Evolutionary conservation across 371 early-diverging fungal genomes (phyloP), one percentile per base, ranked within the genome.

Genomic region (Apophysomyces trapeziformis): DNA sequence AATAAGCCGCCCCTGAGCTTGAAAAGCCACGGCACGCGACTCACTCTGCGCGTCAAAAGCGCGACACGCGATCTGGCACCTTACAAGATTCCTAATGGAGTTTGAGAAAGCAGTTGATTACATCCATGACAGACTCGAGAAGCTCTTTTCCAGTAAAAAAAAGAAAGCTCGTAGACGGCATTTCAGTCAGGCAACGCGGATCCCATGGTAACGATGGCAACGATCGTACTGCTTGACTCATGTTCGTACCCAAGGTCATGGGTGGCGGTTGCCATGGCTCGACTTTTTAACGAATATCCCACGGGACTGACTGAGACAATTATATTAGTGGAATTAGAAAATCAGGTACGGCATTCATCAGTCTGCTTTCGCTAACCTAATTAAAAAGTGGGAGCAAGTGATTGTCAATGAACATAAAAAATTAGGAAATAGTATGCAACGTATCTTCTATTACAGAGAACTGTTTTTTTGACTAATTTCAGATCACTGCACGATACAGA

Each of bases 231-330:
- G 47, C 16, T 45, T 26, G n/a, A 13, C 32, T 37, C 16, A 62
- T n/a, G 18, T 26, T 39, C 11, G 32, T 7, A 3, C 26, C 1
- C 26, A 38, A 71, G 71, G 71, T 67, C 64, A n/a, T 71, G 71
- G 71, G 67, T 71, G 26, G 71, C 71, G 32, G 61, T 67, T 14
- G 21, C 61, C 14, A 41, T 71, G 16, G 71, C 71, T 1, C 56
- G 45, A 14, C 58, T 66, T n/a, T 56, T 67, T n/a, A 38, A 18
- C n/a, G 61, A 64, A 14, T 67, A 71, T 46, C 58, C 71, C 14
- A 56, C 64, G 35, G 71, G 67, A 12, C 4, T 71, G 6, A 71
- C 71, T 2, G 64, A 64, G 8, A 38, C 71, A 7, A 63, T 67
- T 21, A 45, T 60, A n/a, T 37, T 71, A 26, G 61, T 64, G 2